Conservation (phyloP, 2,329 filamentous ascomycete genomes). For the Aureobasidium vineae region DNA sequence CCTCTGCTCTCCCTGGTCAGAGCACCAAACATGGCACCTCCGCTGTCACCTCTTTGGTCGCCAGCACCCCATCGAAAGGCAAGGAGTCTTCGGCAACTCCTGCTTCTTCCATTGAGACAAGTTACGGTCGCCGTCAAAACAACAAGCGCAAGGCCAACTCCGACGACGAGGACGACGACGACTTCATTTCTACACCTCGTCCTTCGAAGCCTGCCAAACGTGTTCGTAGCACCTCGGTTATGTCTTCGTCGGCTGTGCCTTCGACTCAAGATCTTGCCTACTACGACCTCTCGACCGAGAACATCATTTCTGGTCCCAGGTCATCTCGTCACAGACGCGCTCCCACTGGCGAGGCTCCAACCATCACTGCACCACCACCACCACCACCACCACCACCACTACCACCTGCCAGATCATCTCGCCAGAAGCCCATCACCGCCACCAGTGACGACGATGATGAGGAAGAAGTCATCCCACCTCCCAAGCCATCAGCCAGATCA, state of each 20-base stretch:
- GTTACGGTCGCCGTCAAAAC: neutral
- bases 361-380: neutral
- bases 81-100: neutral
- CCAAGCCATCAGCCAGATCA: neutral
- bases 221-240: neutral
- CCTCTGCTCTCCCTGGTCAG: slow-evolving; percentile 6
- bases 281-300: slow-evolving; percentile 7
- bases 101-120: neutral
- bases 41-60: neutral
- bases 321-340: neutral
- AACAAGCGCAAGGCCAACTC: neutral
- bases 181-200: neutral
- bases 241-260: neutral
- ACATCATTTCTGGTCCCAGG: slow-evolving; percentile 5
- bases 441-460: neutral
- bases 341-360: too few species aligned
- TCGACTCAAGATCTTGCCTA: slow-evolving; percentile 14
- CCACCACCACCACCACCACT: neutral
- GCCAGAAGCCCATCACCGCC: neutral
- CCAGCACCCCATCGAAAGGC: neutral
- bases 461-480: neutral
- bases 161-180: slow-evolving; percentile 12
- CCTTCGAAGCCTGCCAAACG: slow-evolving; percentile 1
- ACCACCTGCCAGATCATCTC: neutral
- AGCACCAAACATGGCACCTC: neutral